Percentiles rank a stretch among this genome's conserved stretches.
Conservation (phyloP, 2,329 filamentous ascomycete genomes). For the Phialemoniopsis sp. region DNA sequence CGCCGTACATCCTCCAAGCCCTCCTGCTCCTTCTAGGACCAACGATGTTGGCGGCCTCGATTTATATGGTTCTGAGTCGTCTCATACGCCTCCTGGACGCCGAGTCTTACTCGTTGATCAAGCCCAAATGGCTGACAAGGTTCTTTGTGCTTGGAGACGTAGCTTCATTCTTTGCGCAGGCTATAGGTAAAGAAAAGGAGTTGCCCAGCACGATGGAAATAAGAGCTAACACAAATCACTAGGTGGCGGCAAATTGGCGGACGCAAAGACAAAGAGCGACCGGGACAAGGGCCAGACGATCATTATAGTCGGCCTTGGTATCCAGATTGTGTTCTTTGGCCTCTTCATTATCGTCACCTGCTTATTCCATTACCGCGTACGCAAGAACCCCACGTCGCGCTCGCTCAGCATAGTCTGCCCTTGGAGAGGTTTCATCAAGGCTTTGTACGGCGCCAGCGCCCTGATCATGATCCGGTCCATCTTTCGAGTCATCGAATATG, state of each 20-base stretch:
- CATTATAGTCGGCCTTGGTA: conserved; percentile 40
- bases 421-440: conserved; percentile 9
- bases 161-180: conserved; percentile 39
- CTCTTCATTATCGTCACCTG: conserved; percentile 40
- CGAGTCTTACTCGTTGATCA: conserved; percentile 34
- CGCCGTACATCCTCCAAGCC: conserved; percentile 31
- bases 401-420: too few relatives aligned
- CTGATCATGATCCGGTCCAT: conserved; percentile 44
- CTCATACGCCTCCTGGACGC: conserved; percentile 30
- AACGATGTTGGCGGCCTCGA: too few relatives aligned
- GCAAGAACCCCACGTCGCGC: conserved; percentile 18
- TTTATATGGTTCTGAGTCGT: conserved; percentile 42
- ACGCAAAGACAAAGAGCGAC: conserved; percentile 15
- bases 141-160: conserved; percentile 46
- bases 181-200: conserved; percentile 27
- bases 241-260: conserved; percentile 35
- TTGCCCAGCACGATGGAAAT: too few relatives aligned
- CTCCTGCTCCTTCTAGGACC: conserved; percentile 36
- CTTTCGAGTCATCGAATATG: conserved; percentile 45
- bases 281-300: conserved; percentile 33
- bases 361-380: conserved; percentile 41
- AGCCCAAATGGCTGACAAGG: conserved; percentile 39
- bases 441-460: conserved; percentile 11
- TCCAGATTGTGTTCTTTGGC: conserved; percentile 46
- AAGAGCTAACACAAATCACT: conserved; percentile 1